A percentile compares a stretch with the other conserved stretches of the same genome.
Conservation (phyloP, 768 basidiomycete species). For the Cystofilobasidium macerans region DNA sequence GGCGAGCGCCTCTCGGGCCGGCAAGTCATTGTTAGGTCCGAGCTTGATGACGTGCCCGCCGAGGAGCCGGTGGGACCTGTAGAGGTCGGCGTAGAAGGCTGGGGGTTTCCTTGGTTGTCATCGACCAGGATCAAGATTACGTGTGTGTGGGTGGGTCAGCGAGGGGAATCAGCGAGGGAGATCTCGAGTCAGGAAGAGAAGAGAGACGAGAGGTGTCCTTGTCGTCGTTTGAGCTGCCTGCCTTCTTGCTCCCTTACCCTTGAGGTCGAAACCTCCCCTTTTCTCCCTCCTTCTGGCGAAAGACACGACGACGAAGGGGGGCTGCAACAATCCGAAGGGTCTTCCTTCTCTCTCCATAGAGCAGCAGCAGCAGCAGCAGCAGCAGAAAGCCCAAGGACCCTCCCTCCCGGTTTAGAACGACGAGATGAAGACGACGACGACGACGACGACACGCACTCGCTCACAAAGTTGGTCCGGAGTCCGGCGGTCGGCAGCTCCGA, state of each 20-base stretch:
- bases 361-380: no score
- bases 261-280: no score
- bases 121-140: slow-evolving; percentile 23
- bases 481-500: slow-evolving; percentile 40
- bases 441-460: slow-evolving; percentile 51
- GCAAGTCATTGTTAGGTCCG: slow-evolving; percentile 74
- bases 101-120: slow-evolving; percentile 54
- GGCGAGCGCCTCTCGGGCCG: slow-evolving; percentile 69
- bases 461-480: slow-evolving; percentile 80
- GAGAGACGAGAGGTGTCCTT: no score
- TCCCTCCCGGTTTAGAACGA: not conserved
- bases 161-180: not conserved
- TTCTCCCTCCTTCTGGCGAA: no score
- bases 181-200: no score
- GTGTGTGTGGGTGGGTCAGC: no score
- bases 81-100: slow-evolving; percentile 66
- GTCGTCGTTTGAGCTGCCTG: no score
- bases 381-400: not conserved
- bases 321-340: no score
- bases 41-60: slow-evolving; percentile 97
- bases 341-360: no score
- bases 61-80: slow-evolving; percentile 53
- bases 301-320: no score
- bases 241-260: no score
- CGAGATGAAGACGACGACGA: not conserved